These are phyloP conservation scores for Parachaetomium inaequale DNA, from an alignment of 495 filamentous ascomycete genomes.

Conservation along the genomic window DNA sequence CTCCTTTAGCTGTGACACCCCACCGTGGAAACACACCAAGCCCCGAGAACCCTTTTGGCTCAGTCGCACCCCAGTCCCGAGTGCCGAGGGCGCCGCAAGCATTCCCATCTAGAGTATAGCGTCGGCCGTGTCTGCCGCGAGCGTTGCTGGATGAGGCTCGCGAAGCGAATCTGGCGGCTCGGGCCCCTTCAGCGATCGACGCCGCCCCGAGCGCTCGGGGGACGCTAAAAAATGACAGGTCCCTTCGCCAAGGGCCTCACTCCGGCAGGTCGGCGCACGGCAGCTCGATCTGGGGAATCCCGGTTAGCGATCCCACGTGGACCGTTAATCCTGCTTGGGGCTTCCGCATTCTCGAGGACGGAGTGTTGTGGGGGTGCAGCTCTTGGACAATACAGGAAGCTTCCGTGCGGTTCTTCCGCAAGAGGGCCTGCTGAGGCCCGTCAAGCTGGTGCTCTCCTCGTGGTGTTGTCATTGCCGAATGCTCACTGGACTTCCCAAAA, in stretches of 20 bases:
- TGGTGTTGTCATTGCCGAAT: neutral
- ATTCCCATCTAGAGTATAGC: constrained; percentile 1
- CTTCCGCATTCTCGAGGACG: neutral
- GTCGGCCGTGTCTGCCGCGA: no score
- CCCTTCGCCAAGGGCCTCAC: no score
- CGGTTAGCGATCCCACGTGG: neutral
- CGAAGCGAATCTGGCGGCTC: constrained; percentile 10
- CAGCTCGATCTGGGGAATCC: neutral
- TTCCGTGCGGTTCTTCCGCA: neutral
- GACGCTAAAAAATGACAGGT: neutral
- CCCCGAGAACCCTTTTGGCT: neutral
- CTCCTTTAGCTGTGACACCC: neutral
- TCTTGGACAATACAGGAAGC: neutral
- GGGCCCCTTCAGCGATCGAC: neutral
- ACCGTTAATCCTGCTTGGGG: neutral
- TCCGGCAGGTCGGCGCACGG: neutral
- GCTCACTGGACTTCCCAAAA: constrained; percentile 5
- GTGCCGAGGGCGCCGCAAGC: constrained; percentile 13
- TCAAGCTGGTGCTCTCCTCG: neutral
- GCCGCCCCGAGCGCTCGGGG: neutral
- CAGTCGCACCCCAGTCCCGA: neutral
- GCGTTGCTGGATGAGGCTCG: neutral
- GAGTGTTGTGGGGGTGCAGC: neutral
- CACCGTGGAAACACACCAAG: neutral
- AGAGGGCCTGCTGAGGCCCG: neutral